Evolutionary conservation across 2,329 filamentous ascomycete genomes (phyloP), one percentile per base, ranked within the genome.

Genomic region (Aureobasidium pullulans): DNA sequence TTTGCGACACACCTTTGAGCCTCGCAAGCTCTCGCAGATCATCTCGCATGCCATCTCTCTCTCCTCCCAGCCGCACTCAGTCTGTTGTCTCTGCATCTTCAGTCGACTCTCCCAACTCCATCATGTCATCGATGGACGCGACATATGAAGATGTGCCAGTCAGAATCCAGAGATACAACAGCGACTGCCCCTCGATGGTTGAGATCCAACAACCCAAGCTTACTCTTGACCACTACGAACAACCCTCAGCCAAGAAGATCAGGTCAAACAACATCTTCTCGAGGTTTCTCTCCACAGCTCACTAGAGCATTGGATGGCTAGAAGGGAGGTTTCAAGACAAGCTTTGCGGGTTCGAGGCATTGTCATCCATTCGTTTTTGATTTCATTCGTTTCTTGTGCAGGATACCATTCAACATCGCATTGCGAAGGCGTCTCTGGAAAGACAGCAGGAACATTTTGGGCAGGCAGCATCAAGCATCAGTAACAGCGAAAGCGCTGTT

Each of bases 31-130:
- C 62, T 36, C 60, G 58, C 52, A 56, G 57, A 29, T 61, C 62
- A 4, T 79, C 76, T n/a, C 72, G 77, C 63, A 78, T 76, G 23
- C 77, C 77, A 54, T 79, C 77, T 39, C 71, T 79, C 32, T 79
- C 77, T 36, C 77, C 77, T 62, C 75, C 74, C 28, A 59, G 57
- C 57, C 71, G 72, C 61, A 73, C 71, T 66, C 65, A 66, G 52
- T 72, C 71, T 6, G 66, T 69, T 32, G 68, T 69, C 15, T 73
- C 72, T 10, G 64, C 65, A 59, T 69, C 67, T 10, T 73, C 70
- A 6, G 69, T 70, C 36, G 71, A 70, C 1, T 67, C 66, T 29
- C 65, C 70, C n/a, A 65, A 63, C 37, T 72, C 70, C 63, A 64
- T 73, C 61, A 64, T 66, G 46, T 73, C 72, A 34, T 68, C 69